Evolutionary conservation across 352 stramenopile species (phyloP), one percentile per base, ranked within the genome.

Genomic region (Peronosclerospora sorghi): DNA sequence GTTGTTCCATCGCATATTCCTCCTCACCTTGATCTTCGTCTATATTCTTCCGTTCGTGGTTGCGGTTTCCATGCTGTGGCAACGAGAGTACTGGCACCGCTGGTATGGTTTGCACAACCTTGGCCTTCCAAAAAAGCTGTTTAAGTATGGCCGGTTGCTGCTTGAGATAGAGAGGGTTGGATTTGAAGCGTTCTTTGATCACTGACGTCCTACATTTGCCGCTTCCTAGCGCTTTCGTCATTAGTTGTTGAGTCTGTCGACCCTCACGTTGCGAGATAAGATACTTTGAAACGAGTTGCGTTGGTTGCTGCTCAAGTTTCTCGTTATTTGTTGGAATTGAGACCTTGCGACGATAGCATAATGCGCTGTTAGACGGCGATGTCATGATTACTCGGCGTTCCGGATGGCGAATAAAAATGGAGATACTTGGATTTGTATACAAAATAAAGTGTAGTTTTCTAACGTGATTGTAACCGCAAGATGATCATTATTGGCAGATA

Each of bases 81-180:
- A 54, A 21, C 26, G 24, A 23, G 20, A 18, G 15, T 12, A 32
- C 18, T 13, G 34, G 17, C 8, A 36, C 26, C 1, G 18, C 20
- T 4, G 44, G 34, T 23, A 54, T 35, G 8, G 46, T 46, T 29
- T 62, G 62, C 29, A 51, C 41, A 2, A 20, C 26, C 45, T 84
- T 84, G 30, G 59, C 64, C 45, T 82, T 80, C 72, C 72, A 84
- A 21, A 78, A 52, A 26, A 80, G 24, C 40, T 80, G 66, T 59
- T 80, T 82, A n/a, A 78, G 44, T 23, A 75, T 41, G 5, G 38
- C 29, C 7, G 45, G 48, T 9, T 40, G 47, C 27, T 37, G 41
- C 23, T 46, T 48, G 15, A 19, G 6, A 15, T 47, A 15, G 1
- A 30, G 17, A 0, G 20, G 20, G 13, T 56, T 56, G 38, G 37